Evolutionary conservation across 2,329 filamentous ascomycete species (phyloP).

Genomic region (Mariannaea sp.): DNA sequence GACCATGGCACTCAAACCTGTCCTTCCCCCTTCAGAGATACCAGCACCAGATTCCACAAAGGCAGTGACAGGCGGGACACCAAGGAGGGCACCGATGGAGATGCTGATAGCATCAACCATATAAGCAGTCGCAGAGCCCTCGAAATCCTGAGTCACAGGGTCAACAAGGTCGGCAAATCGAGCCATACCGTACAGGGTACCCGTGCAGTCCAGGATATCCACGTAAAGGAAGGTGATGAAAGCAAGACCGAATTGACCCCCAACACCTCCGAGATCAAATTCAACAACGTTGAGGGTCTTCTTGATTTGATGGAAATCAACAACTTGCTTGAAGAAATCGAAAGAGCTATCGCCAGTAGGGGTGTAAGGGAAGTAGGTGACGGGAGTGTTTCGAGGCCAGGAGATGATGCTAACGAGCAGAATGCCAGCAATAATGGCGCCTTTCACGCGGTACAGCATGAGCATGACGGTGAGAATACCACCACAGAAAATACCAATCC

Average conservation of each 20-base stretch:
- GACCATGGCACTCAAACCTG: slow-evolving; percentile 79
- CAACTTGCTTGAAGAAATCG: slow-evolving; percentile 87
- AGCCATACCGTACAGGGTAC: slow-evolving; percentile 89
- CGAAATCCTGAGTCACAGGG: slow-evolving; percentile 82
- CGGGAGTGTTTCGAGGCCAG: slow-evolving; percentile 76
- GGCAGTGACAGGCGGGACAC: slow-evolving; percentile 80
- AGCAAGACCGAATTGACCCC: slow-evolving; percentile 79
- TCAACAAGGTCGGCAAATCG: slow-evolving; percentile 81
- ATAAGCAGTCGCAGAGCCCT: slow-evolving; percentile 82
- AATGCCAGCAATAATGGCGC: slow-evolving; percentile 83
- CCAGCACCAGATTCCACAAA: slow-evolving; percentile 90
- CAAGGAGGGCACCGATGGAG: slow-evolving; percentile 78
- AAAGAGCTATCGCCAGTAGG: slow-evolving; percentile 71
- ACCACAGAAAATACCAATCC: slow-evolving; percentile 87
- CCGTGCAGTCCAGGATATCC: slow-evolving; percentile 85
- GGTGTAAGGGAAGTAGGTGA: slow-evolving; percentile 83
- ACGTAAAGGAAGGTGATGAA: slow-evolving; percentile 90
- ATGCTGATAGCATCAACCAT: slow-evolving; percentile 80
- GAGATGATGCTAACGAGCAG: slow-evolving; percentile 85
- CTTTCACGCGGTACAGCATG: slow-evolving; percentile 86
- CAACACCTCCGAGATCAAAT: slow-evolving; percentile 71
- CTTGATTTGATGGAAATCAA: slow-evolving; percentile 79
- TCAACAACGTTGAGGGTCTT: slow-evolving; percentile 72
- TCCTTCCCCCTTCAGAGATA: slow-evolving; percentile 85
- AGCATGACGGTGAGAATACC: slow-evolving; percentile 79